phyloP scores from a whole-genome alignment of 129 eudicot species.

The Rutidosis leptorrhynchoides region DNA sequence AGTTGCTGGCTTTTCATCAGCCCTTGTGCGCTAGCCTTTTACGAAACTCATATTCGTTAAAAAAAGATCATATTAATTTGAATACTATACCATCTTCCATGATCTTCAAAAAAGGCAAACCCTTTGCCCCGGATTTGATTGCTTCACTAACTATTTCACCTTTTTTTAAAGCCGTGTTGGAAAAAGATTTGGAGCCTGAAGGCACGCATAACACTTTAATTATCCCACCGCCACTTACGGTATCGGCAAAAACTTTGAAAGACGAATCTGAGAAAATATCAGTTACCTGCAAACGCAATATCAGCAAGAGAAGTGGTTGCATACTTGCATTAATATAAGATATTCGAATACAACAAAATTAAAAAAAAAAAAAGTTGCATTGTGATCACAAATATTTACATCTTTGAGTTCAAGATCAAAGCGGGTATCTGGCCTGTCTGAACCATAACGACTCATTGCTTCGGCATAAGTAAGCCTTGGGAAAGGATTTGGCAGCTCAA shows the following conservation, averaged over 20 bases:
- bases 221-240: conserved; percentile 64
- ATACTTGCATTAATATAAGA: too few species aligned
- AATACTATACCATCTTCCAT: conserved; percentile 54
- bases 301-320: not conserved
- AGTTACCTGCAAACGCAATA: conserved; percentile 60
- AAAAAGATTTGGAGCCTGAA: conserved; percentile 70
- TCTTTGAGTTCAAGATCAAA: conserved; percentile 89
- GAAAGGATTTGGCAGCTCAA: conserved; percentile 88
- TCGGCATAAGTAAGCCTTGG: conserved; percentile 95
- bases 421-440: conserved; percentile 93
- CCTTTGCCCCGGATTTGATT: conserved; percentile 91
- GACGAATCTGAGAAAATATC: conserved; percentile 61
- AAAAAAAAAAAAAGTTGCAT: not conserved
- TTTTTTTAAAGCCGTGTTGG: conserved; percentile 85
- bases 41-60: not conserved
- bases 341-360: not conserved
- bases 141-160: conserved; percentile 90
- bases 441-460: conserved; percentile 89
- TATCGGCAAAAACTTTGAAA: conserved; percentile 84
- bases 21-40: not conserved
- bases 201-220: conserved; percentile 76
- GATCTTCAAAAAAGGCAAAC: conserved; percentile 90
- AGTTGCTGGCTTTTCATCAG: too few species aligned
- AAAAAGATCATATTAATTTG: not conserved
- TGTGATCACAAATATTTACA: conserved; percentile 39